Percentiles rank a stretch among this genome's conserved stretches.
phyloP scores from a whole-genome alignment of 2,329 filamentous ascomycete species.

The Fusarium austroafricanum region DNA sequence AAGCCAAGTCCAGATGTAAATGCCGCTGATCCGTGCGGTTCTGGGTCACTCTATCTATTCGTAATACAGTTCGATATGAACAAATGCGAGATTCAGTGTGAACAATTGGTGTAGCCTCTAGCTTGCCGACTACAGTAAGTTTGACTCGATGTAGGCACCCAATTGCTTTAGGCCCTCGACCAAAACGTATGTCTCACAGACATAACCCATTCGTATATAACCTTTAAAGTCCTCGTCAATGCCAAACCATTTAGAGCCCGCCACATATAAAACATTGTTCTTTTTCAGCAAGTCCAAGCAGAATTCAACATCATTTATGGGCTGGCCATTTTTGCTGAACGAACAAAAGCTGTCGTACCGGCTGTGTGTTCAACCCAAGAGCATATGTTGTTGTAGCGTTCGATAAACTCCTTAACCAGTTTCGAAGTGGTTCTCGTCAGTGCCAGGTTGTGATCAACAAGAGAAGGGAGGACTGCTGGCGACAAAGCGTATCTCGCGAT shows the following conservation, averaged over 20 bases:
- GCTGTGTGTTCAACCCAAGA: slow-evolving; percentile 80
- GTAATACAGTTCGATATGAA: slow-evolving; percentile 7
- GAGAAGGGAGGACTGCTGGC: slow-evolving; percentile 52
- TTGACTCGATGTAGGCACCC: slow-evolving; percentile 53
- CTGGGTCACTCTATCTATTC: neutral
- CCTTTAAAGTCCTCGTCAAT: slow-evolving; percentile 73
- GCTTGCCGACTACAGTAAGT: slow-evolving; percentile 10
- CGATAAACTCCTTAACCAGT: slow-evolving; percentile 74
- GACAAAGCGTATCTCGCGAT: slow-evolving; percentile 81
- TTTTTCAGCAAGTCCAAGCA: slow-evolving; percentile 75
- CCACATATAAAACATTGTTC: slow-evolving; percentile 79
- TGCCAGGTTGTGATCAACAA: slow-evolving; percentile 66
- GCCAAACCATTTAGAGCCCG: slow-evolving; percentile 80
- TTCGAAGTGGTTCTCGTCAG: slow-evolving; percentile 76
- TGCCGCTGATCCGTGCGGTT: slow-evolving; percentile 37
- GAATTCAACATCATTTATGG: slow-evolving; percentile 78
- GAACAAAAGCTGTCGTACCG: slow-evolving; percentile 83
- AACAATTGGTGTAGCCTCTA: neutral
- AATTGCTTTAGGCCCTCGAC: slow-evolving; percentile 70
- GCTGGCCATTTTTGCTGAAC: slow-evolving; percentile 68
- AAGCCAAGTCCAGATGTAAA: slow-evolving; percentile 25
- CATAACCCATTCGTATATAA: slow-evolving; percentile 82
- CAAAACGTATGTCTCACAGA: slow-evolving; percentile 76
- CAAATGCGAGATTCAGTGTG: slow-evolving; percentile 1
- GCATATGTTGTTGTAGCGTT: slow-evolving; percentile 71